phyloP scores from a whole-genome alignment of 2,329 filamentous ascomycete species.

The Fusarium bulbicola region DNA sequence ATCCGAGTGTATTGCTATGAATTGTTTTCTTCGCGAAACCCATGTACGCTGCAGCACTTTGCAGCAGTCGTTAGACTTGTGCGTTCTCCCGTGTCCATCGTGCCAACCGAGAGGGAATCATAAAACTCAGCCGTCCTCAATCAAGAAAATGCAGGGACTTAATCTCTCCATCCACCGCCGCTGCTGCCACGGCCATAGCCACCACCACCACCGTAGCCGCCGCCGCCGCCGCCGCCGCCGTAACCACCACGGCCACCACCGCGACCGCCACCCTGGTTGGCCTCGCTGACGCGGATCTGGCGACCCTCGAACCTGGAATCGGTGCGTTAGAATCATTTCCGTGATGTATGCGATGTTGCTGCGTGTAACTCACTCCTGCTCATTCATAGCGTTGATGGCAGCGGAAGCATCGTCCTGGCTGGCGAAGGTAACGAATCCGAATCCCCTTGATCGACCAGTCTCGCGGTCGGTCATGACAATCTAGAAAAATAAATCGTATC shows the following conservation, averaged over 20 bases:
- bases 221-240: not conserved
- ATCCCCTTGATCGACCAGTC: not conserved
- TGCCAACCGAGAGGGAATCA: not conserved
- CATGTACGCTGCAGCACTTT: not conserved
- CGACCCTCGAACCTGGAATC: not conserved
- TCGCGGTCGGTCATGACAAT: slow-evolving; percentile 2
- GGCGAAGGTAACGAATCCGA: not conserved
- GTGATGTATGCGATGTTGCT: not conserved
- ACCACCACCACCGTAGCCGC: not conserved
- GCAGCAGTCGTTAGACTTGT: not conserved
- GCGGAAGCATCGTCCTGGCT: not conserved
- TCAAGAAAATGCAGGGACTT: not conserved
- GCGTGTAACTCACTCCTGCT: not conserved
- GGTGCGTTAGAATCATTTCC: not conserved
- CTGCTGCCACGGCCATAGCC: not conserved
- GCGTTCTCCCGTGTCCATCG: not conserved
- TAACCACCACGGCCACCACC: slow-evolving; percentile 1
- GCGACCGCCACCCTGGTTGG: not conserved
- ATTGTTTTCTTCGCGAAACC: not conserved
- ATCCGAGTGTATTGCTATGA: not conserved
- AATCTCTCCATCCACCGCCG: not conserved
- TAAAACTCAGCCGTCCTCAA: not conserved
- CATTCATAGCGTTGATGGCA: not conserved
- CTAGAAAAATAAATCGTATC: not conserved
- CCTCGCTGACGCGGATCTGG: not conserved